phyloP scores from a whole-genome alignment of 208 protist species.

The Crithidia mellificae region DNA sequence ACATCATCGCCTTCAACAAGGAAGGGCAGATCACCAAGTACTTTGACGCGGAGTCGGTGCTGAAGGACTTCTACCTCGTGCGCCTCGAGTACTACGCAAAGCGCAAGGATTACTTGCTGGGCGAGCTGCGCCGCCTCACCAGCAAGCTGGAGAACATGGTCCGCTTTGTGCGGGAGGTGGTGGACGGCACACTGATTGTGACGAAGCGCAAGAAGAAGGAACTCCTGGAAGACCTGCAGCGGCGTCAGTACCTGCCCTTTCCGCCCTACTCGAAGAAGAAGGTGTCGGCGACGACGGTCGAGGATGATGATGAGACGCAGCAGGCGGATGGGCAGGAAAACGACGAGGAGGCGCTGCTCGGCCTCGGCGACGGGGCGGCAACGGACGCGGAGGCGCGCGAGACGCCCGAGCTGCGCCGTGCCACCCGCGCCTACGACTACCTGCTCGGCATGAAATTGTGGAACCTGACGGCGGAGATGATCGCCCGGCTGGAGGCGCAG shows the following conservation, averaged over 20 bases:
- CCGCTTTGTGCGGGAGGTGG: conserved; percentile 97
- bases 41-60: conserved; percentile 90
- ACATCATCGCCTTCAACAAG: conserved; percentile 98
- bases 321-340: not conserved
- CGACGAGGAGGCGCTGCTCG: conserved; percentile 38
- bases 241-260: conserved; percentile 89
- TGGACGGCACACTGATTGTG: conserved; percentile 94
- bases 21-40: conserved; percentile 96
- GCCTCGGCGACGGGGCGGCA: conserved; percentile 12
- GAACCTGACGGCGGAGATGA: conserved; percentile 97
- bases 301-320: conserved; percentile 45
- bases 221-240: conserved; percentile 92
- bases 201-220: conserved; percentile 92
- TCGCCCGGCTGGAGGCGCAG: conserved; percentile 91
- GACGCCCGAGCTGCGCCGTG: conserved; percentile 60
- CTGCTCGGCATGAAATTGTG: conserved; percentile 98
- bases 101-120: conserved; percentile 94
- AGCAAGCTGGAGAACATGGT: conserved; percentile 97
- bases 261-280: conserved; percentile 86
- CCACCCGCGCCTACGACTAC: conserved; percentile 97
- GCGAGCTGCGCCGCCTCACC: conserved; percentile 80
- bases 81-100: conserved; percentile 97
- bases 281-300: conserved; percentile 74
- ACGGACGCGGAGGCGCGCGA: conserved; percentile 37
- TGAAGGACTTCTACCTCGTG: conserved; percentile 97